Evolutionary conservation across 1,284 basidiomycete genomes (phyloP).

Genomic region (Trametes pubescens): DNA sequence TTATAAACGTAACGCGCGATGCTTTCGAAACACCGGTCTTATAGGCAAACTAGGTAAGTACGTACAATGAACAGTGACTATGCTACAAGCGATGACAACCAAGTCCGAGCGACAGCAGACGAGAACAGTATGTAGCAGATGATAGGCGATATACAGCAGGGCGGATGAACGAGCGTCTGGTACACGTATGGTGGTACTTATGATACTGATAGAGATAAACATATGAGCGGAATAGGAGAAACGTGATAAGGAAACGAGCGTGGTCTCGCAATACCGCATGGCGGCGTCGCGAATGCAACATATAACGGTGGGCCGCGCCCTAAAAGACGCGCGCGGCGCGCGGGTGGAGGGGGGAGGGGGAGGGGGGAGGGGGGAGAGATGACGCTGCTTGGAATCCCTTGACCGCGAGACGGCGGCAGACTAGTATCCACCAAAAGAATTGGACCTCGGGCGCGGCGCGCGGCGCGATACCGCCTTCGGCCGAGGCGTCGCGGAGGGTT

Average conservation of each 20-base stretch:
- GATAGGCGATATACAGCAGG: not conserved
- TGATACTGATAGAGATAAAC: constrained; percentile 9
- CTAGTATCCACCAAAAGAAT: constrained; percentile 3
- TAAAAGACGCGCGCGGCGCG: not conserved
- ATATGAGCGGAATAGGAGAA: not conserved
- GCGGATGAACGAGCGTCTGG: constrained; percentile 9
- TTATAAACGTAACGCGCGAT: constrained; percentile 16
- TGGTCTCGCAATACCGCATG: constrained; percentile 9
- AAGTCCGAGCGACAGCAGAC: not conserved
- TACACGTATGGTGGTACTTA: not conserved
- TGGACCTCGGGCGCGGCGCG: constrained; percentile 5
- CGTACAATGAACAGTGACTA: constrained; percentile 11
- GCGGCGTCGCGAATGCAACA: not conserved
- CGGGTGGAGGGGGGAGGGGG: not conserved
- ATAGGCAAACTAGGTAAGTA: not conserved
- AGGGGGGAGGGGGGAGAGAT: not conserved
- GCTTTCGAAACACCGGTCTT: constrained; percentile 12
- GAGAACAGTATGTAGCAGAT: not conserved
- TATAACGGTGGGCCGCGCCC: not conserved
- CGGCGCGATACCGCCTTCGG: not conserved
- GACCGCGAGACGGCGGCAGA: not conserved
- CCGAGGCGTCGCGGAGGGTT: not conserved
- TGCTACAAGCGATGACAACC: not conserved
- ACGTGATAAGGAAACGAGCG: constrained; percentile 9
- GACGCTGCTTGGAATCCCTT: too few species aligned